Evolutionary conservation across 768 basidiomycete species (phyloP).

Genomic region (Podaxis mareebaensis): DNA sequence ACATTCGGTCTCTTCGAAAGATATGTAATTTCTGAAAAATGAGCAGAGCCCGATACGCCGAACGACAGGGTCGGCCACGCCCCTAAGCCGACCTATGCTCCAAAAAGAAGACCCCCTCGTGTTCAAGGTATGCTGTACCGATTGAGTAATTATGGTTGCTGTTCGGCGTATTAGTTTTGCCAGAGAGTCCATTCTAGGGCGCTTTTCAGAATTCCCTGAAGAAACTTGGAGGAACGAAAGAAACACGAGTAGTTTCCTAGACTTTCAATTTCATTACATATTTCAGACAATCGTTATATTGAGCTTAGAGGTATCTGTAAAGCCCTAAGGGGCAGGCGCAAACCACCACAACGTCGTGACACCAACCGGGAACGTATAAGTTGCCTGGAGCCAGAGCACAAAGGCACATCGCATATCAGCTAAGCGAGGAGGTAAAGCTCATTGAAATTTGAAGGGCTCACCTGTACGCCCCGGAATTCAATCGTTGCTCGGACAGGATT

Average conservation of each 20-base stretch:
- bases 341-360: slow-evolving; percentile 61
- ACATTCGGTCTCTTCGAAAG: not conserved
- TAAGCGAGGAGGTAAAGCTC: not conserved
- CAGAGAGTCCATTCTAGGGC: not conserved
- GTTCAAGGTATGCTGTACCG: not conserved
- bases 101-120: slow-evolving; percentile 12
- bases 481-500: slow-evolving; percentile 59
- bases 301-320: not conserved
- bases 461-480: slow-evolving; percentile 65
- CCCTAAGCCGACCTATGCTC: not conserved
- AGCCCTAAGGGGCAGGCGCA: slow-evolving; percentile 23
- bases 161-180: not conserved
- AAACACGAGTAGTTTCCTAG: not conserved
- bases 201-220: not conserved
- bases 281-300: not conserved
- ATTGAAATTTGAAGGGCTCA: slow-evolving; percentile 21
- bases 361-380: slow-evolving; percentile 78
- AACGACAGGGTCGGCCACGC: slow-evolving; percentile 11
- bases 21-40: not conserved
- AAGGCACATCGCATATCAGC: not conserved
- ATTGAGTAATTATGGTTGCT: slow-evolving; percentile 10
- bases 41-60: not conserved
- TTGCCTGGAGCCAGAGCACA: slow-evolving; percentile 40
- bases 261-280: not conserved
- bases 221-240: not conserved